Evolutionary conservation across 495 filamentous ascomycete genomes (phyloP).

Genomic region (Parathielavia appendiculata): DNA sequence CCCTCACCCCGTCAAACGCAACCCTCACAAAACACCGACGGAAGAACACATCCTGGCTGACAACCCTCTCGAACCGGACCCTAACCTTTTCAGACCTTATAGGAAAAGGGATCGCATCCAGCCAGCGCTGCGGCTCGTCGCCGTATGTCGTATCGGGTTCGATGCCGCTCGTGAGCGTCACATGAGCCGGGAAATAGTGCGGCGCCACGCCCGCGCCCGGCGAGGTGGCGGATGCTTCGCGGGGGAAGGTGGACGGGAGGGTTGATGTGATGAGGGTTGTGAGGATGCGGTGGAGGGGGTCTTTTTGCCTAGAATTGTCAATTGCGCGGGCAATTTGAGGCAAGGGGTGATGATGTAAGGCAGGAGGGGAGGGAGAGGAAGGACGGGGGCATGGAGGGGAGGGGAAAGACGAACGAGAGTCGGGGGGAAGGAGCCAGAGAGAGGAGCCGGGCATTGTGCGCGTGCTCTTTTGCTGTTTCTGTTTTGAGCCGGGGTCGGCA

Average conservation of each 20-base stretch:
- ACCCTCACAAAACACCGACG: slow-evolving; percentile 30
- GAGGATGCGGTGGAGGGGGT: slow-evolving; percentile 24
- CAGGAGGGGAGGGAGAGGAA: neutral
- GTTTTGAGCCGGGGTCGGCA: too few species aligned
- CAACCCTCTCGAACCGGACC: slow-evolving; percentile 22
- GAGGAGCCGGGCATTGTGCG: slow-evolving; percentile 30
- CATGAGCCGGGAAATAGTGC: slow-evolving; percentile 27
- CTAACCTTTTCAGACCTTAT: slow-evolving; percentile 1
- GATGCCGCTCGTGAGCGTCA: slow-evolving; percentile 32
- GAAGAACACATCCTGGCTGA: slow-evolving; percentile 26
- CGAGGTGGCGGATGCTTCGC: slow-evolving; percentile 17
- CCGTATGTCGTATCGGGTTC: slow-evolving; percentile 15
- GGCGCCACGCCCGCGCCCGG: slow-evolving; percentile 12
- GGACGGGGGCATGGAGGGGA: neutral
- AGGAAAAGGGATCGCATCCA: slow-evolving; percentile 22
- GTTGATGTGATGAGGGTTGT: slow-evolving; percentile 23
- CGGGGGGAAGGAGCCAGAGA: slow-evolving; percentile 32
- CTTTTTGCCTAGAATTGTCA: too few species aligned
- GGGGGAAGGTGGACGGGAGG: slow-evolving; percentile 26
- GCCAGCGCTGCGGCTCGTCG: slow-evolving; percentile 25
- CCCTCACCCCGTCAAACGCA: slow-evolving; percentile 17
- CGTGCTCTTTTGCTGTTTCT: neutral
- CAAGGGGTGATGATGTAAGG: neutral
- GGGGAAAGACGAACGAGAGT: neutral
- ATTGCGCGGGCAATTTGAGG: too few species aligned